Evolutionary conservation across 2,329 filamentous ascomycete species (phyloP), one percentile per base, ranked within the genome.

Genomic region (Aspergillus neoniger): DNA sequence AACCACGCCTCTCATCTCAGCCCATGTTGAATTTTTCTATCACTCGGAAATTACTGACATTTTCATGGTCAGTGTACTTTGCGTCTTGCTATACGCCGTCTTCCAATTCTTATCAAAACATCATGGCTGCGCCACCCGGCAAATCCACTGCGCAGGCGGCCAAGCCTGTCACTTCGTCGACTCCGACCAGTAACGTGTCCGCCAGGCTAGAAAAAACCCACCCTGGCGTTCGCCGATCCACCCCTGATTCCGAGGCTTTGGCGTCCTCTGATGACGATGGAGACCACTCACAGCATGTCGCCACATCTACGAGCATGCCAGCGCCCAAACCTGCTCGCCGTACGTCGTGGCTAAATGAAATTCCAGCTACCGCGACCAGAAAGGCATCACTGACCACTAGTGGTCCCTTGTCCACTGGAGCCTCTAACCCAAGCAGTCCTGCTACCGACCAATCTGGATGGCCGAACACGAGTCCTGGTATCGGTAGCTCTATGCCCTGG

Each of bases 221-320:
- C 70, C 74, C 81, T 36, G 80, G 81, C 58, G 84, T 88, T 58
- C 87, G 93, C 69, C 90, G 91, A 57, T 92, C 92, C 7, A 97
- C 94, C 1, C 94, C 94, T 21, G 95, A 98, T 73, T 97, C 93
- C 3, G 94, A 98, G 74, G 94, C 91, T 55, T 81, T 98, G 61
- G 92, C 90, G 55, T 98, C 94, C 67, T 97, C 93, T 12, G 95
- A 98, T 75, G 95, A 98, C 75, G 95, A 99, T 76, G 84, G 82
- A 59, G 90, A 96, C 62, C 83, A 87, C 72, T 83, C 85, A 66
- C 82, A 82, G 48, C 81, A 85, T 84, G 59, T 76, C 72, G 69
- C 78, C 78, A 64, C 82, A 82, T 69, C 78, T 77, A 69, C 73
- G 74, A 61, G 71, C 75, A 58, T 85, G 80, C 68, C 83, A 79